These are phyloP conservation scores for Volvariella surrecta DNA, from an alignment of 1,284 basidiomycete species.

Conservation along the genomic window DNA sequence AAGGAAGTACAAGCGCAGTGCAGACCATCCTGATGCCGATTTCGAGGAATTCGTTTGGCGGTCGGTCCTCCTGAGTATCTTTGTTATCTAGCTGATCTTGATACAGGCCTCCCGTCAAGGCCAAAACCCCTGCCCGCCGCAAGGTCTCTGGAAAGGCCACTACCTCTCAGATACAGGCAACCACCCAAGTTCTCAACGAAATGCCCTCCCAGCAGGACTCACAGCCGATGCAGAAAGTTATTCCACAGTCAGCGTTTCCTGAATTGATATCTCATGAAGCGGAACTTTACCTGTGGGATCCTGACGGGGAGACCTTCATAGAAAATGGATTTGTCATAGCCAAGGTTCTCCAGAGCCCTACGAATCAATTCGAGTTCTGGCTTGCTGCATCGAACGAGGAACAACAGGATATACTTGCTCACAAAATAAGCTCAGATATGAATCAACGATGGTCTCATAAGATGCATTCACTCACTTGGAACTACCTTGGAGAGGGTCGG, in stretches of 20 bases:
- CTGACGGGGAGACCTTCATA: conserved; percentile 60
- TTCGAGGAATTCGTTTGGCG: conserved; percentile 73
- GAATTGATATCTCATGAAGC: conserved; percentile 25
- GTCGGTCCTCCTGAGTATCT: conserved; percentile 33
- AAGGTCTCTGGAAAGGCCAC: background rate
- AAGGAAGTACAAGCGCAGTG: conserved; percentile 71
- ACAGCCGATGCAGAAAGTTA: no score
- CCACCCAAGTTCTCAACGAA: no score
- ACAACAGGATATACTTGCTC: conserved; percentile 41
- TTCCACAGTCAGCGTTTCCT: no score
- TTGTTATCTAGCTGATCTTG: background rate
- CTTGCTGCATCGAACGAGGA: conserved; percentile 47
- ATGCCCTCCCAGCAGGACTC: background rate
- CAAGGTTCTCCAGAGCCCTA: conserved; percentile 50
- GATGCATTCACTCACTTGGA: conserved; percentile 79
- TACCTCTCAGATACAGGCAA: background rate
- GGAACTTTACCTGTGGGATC: conserved; percentile 70
- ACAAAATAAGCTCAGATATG: conserved; percentile 63
- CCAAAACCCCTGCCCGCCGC: conserved; percentile 7
- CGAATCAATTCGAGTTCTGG: conserved; percentile 50
- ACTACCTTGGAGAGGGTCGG: conserved; percentile 53
- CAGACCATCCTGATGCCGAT: conserved; percentile 66
- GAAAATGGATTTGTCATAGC: conserved; percentile 69
- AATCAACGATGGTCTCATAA: conserved; percentile 64
- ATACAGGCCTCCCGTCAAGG: conserved; percentile 3